These are phyloP conservation scores for Tripterygium wilfordii DNA, from an alignment of 177 flowering plant species.

Conservation along the genomic window DNA sequence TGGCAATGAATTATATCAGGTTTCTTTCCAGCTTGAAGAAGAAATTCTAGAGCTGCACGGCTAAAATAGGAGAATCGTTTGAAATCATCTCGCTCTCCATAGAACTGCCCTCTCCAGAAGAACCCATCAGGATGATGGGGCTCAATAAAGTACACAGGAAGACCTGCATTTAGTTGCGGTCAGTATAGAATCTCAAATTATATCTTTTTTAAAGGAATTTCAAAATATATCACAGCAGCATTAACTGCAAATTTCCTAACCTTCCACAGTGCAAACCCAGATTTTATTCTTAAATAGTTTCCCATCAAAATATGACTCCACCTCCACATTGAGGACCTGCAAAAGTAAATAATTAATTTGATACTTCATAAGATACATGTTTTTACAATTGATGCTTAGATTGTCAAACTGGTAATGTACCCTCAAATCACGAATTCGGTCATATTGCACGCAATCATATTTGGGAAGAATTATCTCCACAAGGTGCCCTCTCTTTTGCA, in stretches of 20 bases:
- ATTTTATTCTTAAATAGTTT: slow-evolving; percentile 67
- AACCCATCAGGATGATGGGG: slow-evolving; percentile 85
- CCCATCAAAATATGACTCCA: slow-evolving; percentile 91
- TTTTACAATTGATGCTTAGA: not conserved
- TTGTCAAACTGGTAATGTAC: slow-evolving; percentile 29
- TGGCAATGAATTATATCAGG: slow-evolving; percentile 98
- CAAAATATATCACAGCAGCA: too few species aligned
- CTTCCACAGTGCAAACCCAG: slow-evolving; percentile 95
- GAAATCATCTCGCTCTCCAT: slow-evolving; percentile 96
- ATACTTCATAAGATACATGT: not conserved
- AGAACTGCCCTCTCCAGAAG: slow-evolving; percentile 87
- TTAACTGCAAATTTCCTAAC: slow-evolving; percentile 30
- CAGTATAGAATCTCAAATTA: slow-evolving; percentile 6
- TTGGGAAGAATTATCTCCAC: slow-evolving; percentile 92
- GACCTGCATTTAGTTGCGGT: slow-evolving; percentile 47
- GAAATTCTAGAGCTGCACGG: slow-evolving; percentile 94
- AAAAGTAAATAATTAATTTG: slow-evolving; percentile 5
- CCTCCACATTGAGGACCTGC: slow-evolving; percentile 65
- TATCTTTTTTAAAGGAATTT: too few species aligned
- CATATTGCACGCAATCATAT: slow-evolving; percentile 90
- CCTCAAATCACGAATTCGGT: slow-evolving; percentile 59
- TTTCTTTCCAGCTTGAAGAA: slow-evolving; percentile 86
- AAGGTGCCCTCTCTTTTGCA: slow-evolving; percentile 92
- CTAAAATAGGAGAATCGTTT: slow-evolving; percentile 91
- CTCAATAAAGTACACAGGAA: slow-evolving; percentile 95